Conservation (phyloP, 2,329 filamentous ascomycete genomes). For the Penicillium sp. region DNA sequence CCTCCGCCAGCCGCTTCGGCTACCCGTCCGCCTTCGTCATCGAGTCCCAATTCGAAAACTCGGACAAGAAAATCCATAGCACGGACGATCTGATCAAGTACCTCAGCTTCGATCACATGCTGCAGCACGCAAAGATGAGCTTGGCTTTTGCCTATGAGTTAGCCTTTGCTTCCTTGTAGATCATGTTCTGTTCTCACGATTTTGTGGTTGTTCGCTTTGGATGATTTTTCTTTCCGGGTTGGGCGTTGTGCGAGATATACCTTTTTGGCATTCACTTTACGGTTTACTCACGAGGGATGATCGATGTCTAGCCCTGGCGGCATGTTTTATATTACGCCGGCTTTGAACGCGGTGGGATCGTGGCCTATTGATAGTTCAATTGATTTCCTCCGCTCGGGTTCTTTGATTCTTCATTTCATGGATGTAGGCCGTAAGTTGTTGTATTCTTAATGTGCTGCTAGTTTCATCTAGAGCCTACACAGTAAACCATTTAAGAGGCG, state of each 20-base stretch:
- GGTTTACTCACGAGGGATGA: neutral
- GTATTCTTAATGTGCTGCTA: neutral
- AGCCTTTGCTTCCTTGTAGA: constrained; percentile 72
- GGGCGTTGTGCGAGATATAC: constrained; percentile 33
- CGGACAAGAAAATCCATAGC: constrained; percentile 74
- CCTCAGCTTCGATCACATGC: constrained; percentile 85
- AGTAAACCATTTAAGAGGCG: too few relatives aligned
- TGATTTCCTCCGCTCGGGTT: neutral
- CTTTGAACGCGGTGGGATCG: neutral
- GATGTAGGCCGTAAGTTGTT: neutral
- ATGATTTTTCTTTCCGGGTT: constrained; percentile 7
- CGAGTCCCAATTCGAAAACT: constrained; percentile 65
- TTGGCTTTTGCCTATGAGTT: constrained; percentile 84
- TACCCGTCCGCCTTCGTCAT: constrained; percentile 71
- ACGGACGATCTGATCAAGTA: constrained; percentile 74
- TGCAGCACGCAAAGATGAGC: constrained; percentile 86
- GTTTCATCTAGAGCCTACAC: neutral
- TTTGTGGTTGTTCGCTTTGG: constrained; percentile 8
- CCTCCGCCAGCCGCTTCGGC: constrained; percentile 69
- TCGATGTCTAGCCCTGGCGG: neutral
- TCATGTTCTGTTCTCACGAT: neutral
- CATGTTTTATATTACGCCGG: neutral
- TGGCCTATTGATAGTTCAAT: neutral
- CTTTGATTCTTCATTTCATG: neutral
- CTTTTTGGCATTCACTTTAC: constrained; percentile 21